Base-by-base conservation (phyloP, 176 grass and related monocot species). In the Triticum dicoccoides region DNA sequence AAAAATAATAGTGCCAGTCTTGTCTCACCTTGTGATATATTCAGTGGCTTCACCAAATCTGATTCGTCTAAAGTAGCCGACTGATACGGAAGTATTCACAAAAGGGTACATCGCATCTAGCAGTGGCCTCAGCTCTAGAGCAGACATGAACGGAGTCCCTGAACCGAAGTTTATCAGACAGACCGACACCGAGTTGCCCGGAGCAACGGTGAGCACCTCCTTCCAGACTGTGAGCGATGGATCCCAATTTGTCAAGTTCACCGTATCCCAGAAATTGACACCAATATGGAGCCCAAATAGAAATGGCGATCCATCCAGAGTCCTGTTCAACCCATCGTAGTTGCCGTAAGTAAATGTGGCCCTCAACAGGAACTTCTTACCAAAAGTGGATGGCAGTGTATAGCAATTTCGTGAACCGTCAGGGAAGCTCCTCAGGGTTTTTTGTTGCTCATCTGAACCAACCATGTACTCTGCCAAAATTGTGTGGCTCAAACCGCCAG, bases 181-280 rank as follows among this genome's bases (percentile, higher is more conserved):
- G 4, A 78, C 78, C 0, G 68, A 87, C 3, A 66, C 1, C 0
- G 6, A 35, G 23, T 74, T 3, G 42, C 62, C 18, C 0, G 6
- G 6, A n/a, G 72, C 30, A 34, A 83, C 6, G 2, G 41, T 58
- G 61, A 88, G 0, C 0, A 25, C 77, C 44, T 89, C 88, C 9
- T 47, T 82, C 20, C 3, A 24, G 0, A 8, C 0, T 0, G n/a
- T 61, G 0, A 0, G 0, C 0, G 14, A 0, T 54, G 58, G 7
- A 47, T 8, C 4, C 1, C 0, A 3, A 0, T 64, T 76, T 66
- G 83, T 52, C 0, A 85, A 18, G 41, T 85, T 85, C 39, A 77
- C 18, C 27, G 6, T 15, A 15, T 29, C 45, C 82, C 82, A 84
- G 2, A 76, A 51, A 32, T 84, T 76, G 58, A 76, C 58, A 4